Evolutionary conservation across 2,329 filamentous ascomycete genomes (phyloP), one percentile per base, ranked within the genome.

Genomic region (Atkinsonella hypoxylon): DNA sequence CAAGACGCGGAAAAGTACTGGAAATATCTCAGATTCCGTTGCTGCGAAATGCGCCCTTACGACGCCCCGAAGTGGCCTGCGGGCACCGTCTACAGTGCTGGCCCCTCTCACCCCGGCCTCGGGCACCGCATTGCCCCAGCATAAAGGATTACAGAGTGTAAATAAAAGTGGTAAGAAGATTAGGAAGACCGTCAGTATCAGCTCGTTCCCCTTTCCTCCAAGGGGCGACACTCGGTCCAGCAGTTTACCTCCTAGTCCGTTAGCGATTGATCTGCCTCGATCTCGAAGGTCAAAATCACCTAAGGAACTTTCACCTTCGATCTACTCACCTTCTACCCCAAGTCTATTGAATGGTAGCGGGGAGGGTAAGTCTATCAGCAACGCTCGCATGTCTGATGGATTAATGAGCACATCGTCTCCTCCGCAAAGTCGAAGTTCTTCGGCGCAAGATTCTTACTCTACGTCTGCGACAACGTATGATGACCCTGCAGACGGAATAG

Each of bases 391-490:
- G 60, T 87, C 84, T 0, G 87, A 90, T 59, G 85, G 84, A 22
- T 73, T 89, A 38, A 80, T 87, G 52, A 90, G 84, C 63, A 73
- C 89, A 17, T 81, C 85, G 3, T 95, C 90, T 4, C 88, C 88
- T 6, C 82, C 89, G 0, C 88, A 91, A 58, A 97, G 91, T 65
- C 79, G 90, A 56, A 94, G 85, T 63, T 95, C 91, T 26, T 96
- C 91, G 26, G 87, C 89, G 0, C 87, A 95, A 64, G 90, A 88
- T 53, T 96, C 90, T 1, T 94, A 94, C 62, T 90, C 88, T 11
- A 95, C 89, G 3, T 94, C 85, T 49, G 87, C 85, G 17, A 95
- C 89, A 0, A 91, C 87, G 1, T 89, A 89, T 61, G 90, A 96
- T 61, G 90, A 95, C 54, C 73, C 77, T 26, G 79, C 78, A 22